A percentile compares a stretch with the other conserved stretches of the same genome.
These are phyloP conservation scores for Mycena pura DNA, from an alignment of 768 basidiomycete species.

Conservation along the genomic window DNA sequence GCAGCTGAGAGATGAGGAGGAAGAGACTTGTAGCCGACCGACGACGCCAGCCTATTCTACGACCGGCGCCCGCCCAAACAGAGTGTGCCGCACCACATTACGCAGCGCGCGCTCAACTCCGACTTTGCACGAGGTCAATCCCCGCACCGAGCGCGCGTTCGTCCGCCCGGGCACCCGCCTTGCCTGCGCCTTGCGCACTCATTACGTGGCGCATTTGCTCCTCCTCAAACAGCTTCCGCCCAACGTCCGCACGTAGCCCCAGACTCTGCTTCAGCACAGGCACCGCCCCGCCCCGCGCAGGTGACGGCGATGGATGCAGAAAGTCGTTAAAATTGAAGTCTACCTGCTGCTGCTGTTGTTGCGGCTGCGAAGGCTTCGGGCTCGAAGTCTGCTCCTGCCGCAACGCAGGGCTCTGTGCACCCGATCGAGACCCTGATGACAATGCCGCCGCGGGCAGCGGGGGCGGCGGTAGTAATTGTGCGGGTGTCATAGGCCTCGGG, in stretches of 20 bases:
- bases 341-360: constrained; percentile 19
- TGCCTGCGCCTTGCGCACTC: too few species aligned
- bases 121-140: constrained; percentile 53
- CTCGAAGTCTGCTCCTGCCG: constrained; percentile 7
- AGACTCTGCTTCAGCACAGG: constrained; percentile 43
- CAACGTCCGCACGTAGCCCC: constrained; percentile 67
- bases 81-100: background rate
- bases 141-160: constrained; percentile 42
- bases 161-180: constrained; percentile 34
- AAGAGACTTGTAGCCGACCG: background rate
- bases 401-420: constrained; percentile 7
- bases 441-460: constrained; percentile 27
- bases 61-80: background rate
- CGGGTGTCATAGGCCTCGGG: constrained; percentile 27
- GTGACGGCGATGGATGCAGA: constrained; percentile 75
- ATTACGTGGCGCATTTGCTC: constrained; percentile 66
- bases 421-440: background rate
- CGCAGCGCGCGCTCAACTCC: constrained; percentile 13
- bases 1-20: constrained; percentile 19
- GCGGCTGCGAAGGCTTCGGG: constrained; percentile 13
- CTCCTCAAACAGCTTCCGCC: constrained; percentile 74
- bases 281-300: constrained; percentile 46
- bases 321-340: constrained; percentile 76
- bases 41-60: background rate
- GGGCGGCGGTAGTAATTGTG: constrained; percentile 34